Evolutionary conservation across 2,329 filamentous ascomycete genomes (phyloP).

Genomic region (Diplocarpon mali): DNA sequence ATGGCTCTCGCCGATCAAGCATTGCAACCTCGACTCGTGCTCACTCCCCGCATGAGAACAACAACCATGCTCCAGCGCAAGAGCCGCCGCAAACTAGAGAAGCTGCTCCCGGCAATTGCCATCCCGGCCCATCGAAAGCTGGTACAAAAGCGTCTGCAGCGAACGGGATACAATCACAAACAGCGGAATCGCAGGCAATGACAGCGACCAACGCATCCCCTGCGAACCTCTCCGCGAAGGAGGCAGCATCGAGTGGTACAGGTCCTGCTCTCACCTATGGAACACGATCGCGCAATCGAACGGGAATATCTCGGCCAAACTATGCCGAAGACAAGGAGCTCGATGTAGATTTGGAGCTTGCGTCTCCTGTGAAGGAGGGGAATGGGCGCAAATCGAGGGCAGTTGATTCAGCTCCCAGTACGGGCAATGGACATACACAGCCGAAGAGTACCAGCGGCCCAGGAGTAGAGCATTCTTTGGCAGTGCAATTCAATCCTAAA

Average conservation of each 20-base stretch:
- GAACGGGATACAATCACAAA: slow-evolving; percentile 9
- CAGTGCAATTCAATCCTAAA: slow-evolving; percentile 28
- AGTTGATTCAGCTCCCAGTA: slow-evolving; percentile 18
- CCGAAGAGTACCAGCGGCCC: slow-evolving; percentile 31
- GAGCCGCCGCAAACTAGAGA: slow-evolving; percentile 10
- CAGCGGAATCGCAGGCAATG: slow-evolving; percentile 34
- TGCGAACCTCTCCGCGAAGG: slow-evolving; percentile 38
- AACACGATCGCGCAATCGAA: slow-evolving; percentile 85
- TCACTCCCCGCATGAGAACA: slow-evolving; percentile 15
- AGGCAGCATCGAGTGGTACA: slow-evolving; percentile 26
- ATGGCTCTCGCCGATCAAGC: slow-evolving; percentile 21
- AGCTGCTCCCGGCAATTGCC: slow-evolving; percentile 5
- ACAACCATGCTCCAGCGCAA: slow-evolving; percentile 7
- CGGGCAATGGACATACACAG: slow-evolving; percentile 13
- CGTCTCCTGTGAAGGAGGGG: slow-evolving; percentile 39
- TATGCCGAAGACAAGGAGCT: slow-evolving; percentile 92
- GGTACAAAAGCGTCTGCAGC: slow-evolving; percentile 10
- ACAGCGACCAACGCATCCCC: slow-evolving; percentile 36
- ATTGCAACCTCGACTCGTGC: slow-evolving; percentile 14
- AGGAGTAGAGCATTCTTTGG: slow-evolving; percentile 19
- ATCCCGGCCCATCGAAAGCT: slow-evolving; percentile 2
- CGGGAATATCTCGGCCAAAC: slow-evolving; percentile 70
- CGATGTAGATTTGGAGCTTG: slow-evolving; percentile 77
- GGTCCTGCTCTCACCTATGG: slow-evolving; percentile 54
- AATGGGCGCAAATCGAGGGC: slow-evolving; percentile 45